These are phyloP conservation scores for Tinospora cordifolia DNA, from an alignment of 164 flowering plant species.

Conservation along the genomic window DNA sequence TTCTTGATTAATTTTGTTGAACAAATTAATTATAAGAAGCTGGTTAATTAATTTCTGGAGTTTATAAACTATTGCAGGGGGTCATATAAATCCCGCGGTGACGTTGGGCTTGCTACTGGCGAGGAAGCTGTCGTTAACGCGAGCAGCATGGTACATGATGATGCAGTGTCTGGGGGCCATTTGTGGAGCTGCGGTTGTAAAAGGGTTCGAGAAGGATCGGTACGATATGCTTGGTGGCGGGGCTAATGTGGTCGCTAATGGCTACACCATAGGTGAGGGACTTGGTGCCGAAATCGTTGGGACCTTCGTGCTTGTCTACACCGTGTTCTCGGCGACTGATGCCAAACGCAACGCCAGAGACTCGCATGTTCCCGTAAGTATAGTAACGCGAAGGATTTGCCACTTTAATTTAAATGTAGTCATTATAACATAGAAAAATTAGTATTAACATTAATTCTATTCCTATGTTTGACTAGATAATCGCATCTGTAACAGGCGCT, in stretches of 20 bases:
- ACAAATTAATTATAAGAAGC: too few relatives aligned
- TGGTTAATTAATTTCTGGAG: too few relatives aligned
- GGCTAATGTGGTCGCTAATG: conserved; percentile 48
- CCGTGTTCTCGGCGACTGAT: conserved; percentile 86
- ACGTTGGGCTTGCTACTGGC: conserved; percentile 76
- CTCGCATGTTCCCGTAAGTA: conserved; percentile 86
- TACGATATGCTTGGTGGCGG: conserved; percentile 43
- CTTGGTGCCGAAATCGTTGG: conserved; percentile 93
- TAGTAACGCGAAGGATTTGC: too few relatives aligned
- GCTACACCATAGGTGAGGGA: conserved; percentile 75
- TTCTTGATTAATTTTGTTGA: too few relatives aligned
- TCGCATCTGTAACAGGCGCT: too few relatives aligned
- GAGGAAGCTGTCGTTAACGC: conserved; percentile 59
- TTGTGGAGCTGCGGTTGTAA: conserved; percentile 78
- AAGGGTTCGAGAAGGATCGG: conserved; percentile 36
- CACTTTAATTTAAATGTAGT: too few relatives aligned
- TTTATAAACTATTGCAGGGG: conserved; percentile 34
- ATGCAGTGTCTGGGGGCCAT: conserved; percentile 87
- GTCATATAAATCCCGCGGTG: conserved; percentile 83
- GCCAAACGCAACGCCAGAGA: conserved; percentile 84
- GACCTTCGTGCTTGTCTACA: too few relatives aligned
- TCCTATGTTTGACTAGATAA: too few relatives aligned
- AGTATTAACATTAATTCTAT: too few relatives aligned
- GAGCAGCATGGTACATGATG: conserved; percentile 71
- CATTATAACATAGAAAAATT: too few relatives aligned